A percentile compares a stretch with the other conserved stretches of the same genome.
Conservation (phyloP, 768 basidiomycete species). For the Lyophyllum atratum region DNA sequence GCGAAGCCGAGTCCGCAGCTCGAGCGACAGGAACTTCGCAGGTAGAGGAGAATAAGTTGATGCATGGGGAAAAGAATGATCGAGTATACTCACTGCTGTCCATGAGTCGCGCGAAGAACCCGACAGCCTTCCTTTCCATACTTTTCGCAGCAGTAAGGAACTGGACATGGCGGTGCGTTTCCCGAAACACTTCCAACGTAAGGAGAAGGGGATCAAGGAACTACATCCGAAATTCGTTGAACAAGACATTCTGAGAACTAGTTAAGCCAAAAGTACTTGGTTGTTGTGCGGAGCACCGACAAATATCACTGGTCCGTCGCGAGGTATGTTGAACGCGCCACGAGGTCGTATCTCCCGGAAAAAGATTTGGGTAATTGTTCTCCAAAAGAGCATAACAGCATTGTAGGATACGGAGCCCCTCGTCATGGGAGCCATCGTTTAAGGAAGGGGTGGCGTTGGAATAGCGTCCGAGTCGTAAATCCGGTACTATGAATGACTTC, state of each 20-base stretch:
- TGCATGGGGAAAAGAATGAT: not conserved
- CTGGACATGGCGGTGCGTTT: constrained; percentile 78
- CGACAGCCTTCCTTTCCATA: constrained; percentile 77
- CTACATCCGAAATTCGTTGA: constrained; percentile 40
- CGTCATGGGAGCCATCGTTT: constrained; percentile 21
- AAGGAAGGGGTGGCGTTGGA: not conserved
- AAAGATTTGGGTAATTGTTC: constrained; percentile 87
- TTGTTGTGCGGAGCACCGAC: constrained; percentile 93
- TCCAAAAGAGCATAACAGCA: constrained; percentile 81
- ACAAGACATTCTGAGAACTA: constrained; percentile 2
- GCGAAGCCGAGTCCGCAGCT: constrained; percentile 82
- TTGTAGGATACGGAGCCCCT: constrained; percentile 55
- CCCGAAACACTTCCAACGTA: constrained; percentile 81
- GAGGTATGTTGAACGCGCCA: constrained; percentile 93
- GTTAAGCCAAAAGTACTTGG: constrained; percentile 51
- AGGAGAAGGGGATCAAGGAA: constrained; percentile 91
- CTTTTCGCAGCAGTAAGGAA: constrained; percentile 91
- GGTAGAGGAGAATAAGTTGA: constrained; percentile 11
- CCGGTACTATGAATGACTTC: not conserved
- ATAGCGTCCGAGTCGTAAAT: not conserved
- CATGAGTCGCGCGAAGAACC: constrained; percentile 81
- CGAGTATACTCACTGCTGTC: constrained; percentile 70
- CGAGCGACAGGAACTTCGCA: constrained; percentile 85
- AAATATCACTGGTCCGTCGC: constrained; percentile 88
- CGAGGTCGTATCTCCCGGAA: constrained; percentile 94